Base-by-base conservation (phyloP, 2,329 filamentous ascomycete genomes). In the Xylogone sp. region DNA sequence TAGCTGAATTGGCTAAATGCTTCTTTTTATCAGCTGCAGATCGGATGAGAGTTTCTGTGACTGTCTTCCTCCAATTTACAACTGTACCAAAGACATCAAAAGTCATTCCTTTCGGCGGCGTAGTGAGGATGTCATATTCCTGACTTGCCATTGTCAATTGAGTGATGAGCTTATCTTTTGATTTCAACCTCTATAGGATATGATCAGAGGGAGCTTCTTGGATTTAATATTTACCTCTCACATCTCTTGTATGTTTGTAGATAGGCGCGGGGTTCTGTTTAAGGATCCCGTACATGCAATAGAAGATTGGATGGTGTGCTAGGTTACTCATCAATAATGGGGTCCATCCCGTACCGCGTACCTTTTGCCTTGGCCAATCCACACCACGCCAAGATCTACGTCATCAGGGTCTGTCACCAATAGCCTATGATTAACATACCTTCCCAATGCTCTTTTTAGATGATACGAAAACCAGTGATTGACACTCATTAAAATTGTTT, bases 1-100 rank as follows among this genome's bases (percentile, higher is more conserved):
- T 70, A 50, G 67, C 63, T 31, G 70, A 67, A 75, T 44, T 84
- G 72, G 2, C 73, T 71, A 13, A 64, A n/a, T n/a, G n/a, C n/a
- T n/a, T n/a, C n/a, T n/a, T 63, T 59, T 80, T 78, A 52, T 72
- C 67, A 22, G 69, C 64, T 13, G 81, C 77, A 39, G 75, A 74
- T 10, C 73, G 63, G 21, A 70, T 65, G 45, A 94, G 77, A 49
- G 81, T 79, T 8, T 75, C 70, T 13, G 76, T 80, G 19, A 94
- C 81, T 2, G 83, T 82, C 39, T 74, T 74, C 51, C 88, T 84
- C 88, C 88, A 93, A 72, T 93, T 79, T 44, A 94, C 88, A 56
- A 86, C 82, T 1, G 90, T 94, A 58, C 88, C 88, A 67, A 92
- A 91, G 60, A 90, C 80, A 69, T 91, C 87, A 63, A 90, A 90